Conservation (phyloP, 2,329 filamentous ascomycete species). For the Lecanicillium sp. region DNA sequence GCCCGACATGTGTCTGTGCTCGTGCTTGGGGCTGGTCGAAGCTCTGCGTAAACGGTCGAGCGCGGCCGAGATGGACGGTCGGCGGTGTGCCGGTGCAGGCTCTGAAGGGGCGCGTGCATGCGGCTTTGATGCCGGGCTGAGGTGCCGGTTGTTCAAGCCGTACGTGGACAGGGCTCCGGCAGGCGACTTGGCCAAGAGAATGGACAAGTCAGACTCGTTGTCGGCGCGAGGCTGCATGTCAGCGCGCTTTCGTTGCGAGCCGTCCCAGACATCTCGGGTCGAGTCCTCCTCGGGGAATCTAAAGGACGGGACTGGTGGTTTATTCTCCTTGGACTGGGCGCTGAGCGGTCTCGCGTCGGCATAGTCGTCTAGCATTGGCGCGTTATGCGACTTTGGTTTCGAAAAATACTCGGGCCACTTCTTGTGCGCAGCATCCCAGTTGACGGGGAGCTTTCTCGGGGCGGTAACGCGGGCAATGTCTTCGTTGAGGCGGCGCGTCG, state of each 20-base stretch:
- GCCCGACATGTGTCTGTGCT: conserved; percentile 15
- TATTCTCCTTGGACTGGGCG: conserved; percentile 37
- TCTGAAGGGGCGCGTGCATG: conserved; percentile 24
- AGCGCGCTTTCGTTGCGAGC: conserved; percentile 33
- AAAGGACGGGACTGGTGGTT: conserved; percentile 25
- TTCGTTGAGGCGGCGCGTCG: conserved; percentile 42
- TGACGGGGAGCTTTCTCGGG: conserved; percentile 30
- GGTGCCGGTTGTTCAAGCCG: conserved; percentile 22
- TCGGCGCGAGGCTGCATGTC: conserved; percentile 49
- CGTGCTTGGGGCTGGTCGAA: conserved; percentile 22
- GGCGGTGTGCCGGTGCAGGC: conserved; percentile 16
- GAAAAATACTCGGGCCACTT: conserved; percentile 46
- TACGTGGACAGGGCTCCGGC: conserved; percentile 18
- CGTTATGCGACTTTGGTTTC: conserved; percentile 26
- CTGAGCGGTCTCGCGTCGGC: conserved; percentile 28
- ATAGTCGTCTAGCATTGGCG: conserved; percentile 20
- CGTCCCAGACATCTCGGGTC: conserved; percentile 31
- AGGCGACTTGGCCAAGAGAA: conserved; percentile 33
- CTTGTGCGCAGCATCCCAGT: conserved; percentile 38
- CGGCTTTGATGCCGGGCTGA: conserved; percentile 29
- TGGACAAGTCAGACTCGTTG: conserved; percentile 42
- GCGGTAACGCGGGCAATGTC: conserved; percentile 37
- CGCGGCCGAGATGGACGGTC: conserved; percentile 24
- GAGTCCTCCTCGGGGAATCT: conserved; percentile 31
- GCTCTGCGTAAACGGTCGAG: conserved; percentile 27